Evolutionary conservation across 306 rosid species (phyloP).

Genomic region (Pyrus communis): DNA sequence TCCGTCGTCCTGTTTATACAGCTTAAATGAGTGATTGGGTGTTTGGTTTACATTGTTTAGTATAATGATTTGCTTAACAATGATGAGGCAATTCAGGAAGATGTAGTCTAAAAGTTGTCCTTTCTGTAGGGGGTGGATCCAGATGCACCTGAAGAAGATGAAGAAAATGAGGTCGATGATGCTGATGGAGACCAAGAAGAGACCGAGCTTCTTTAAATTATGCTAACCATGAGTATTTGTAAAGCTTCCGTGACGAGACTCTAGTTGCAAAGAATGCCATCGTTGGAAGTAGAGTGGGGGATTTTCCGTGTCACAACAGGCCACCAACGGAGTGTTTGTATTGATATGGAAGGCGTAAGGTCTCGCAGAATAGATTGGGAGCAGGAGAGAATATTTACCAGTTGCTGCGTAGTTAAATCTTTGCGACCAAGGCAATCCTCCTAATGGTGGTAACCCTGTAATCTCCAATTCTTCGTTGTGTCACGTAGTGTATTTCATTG

Average conservation of each 20-base stretch:
- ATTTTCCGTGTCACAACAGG: neutral
- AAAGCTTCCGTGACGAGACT: conserved; percentile 6
- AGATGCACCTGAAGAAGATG: conserved; percentile 98
- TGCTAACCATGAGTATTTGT: neutral
- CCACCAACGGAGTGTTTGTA: neutral
- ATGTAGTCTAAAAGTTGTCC: neutral
- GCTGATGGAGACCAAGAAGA: conserved; percentile 97
- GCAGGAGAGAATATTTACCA: neutral
- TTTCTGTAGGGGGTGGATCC: conserved; percentile 78
- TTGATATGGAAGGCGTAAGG: neutral
- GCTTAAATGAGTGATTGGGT: neutral
- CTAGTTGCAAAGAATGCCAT: neutral
- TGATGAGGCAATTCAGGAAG: neutral
- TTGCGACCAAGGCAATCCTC: neutral
- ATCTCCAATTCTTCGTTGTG: conserved; percentile 12
- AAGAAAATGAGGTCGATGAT: conserved; percentile 92
- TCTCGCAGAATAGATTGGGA: neutral
- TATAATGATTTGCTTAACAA: neutral
- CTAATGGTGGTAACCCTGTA: conserved; percentile 1
- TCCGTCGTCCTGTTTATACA: conserved; percentile 18
- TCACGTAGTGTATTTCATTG: too few relatives aligned
- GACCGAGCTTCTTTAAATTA: conserved; percentile 59
- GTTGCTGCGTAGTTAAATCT: conserved; percentile 5
- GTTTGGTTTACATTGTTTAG: neutral
- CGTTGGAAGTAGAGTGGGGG: neutral